Evolutionary conservation across 345 rosid genomes (phyloP).

Genomic region (Durio zibethinus): DNA sequence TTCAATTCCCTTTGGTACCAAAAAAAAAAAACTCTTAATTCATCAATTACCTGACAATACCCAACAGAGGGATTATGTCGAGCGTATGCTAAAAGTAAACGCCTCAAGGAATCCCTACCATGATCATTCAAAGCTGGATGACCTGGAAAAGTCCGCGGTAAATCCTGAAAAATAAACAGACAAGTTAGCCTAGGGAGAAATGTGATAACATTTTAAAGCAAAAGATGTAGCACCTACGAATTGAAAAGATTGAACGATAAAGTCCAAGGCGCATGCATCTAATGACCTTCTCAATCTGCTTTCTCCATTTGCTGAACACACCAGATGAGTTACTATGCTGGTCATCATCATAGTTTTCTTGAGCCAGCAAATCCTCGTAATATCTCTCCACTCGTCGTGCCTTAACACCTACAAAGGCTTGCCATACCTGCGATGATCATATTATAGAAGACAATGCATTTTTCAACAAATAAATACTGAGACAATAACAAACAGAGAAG

Average conservation of each 20-base stretch:
- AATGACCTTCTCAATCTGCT: constrained; percentile 97
- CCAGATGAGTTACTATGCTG: constrained; percentile 37
- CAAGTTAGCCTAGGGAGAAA: constrained; percentile 35
- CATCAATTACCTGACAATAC: constrained; percentile 81
- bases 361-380: constrained; percentile 70
- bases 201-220: constrained; percentile 26
- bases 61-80: constrained; percentile 92
- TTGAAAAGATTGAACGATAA: constrained; percentile 53
- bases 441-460: background rate
- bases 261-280: constrained; percentile 51
- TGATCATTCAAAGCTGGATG: constrained; percentile 90
- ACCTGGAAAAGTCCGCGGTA: constrained; percentile 93
- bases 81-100: constrained; percentile 88
- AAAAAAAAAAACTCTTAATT: constrained; percentile 2
- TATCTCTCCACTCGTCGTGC: constrained; percentile 72
- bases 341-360: constrained; percentile 42
- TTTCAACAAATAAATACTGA: background rate
- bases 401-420: constrained; percentile 92
- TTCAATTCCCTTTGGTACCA: too few relatives aligned
- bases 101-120: constrained; percentile 86
- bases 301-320: constrained; percentile 59
- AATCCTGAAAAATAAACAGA: constrained; percentile 57
- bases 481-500: constrained; percentile 15
- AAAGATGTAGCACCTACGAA: constrained; percentile 49
- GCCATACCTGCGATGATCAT: constrained; percentile 73